Base-by-base conservation (phyloP, 1,139 yeast genomes). In the Martiniozyma asiatica region DNA sequence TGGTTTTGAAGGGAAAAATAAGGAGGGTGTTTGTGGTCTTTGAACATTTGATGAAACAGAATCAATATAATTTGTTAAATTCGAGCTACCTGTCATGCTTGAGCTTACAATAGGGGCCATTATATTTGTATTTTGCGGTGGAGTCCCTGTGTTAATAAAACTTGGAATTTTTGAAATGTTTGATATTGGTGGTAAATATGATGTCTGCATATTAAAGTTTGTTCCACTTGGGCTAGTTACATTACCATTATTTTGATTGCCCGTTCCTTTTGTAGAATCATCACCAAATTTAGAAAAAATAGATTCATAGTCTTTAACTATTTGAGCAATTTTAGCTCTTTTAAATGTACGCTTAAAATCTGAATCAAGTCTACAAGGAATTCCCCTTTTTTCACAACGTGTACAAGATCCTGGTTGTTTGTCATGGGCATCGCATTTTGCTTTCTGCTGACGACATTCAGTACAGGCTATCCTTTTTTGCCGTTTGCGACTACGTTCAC, bases 371-470 rank as follows among this genome's bases (percentile, higher is more conserved):
- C 76, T 68, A 51, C 98, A 89, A 13, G 62, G 61, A 6, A 79
- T 61, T 7, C 71, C 68, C 45, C 81, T 73, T 50, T 79, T 80
- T 10, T 58, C 48, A 51, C 97, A 89, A 39, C 95, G 60, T 0
- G 87, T 61, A 47, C 98, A 89, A 1, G 95, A 80, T n/a, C 62
- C 61, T 0, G 95, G 94, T 26, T 73, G 70, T 33, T 61, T 65
- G 37, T 78, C 85, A 38, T 68, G 73, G 8, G 95, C 94, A 52
- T 84, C 93, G 56, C 97, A 89, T 41, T 77, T 71, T 16, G 89
- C 64, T 55, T 89, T 89, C 51, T 89, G 98, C 53, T 89, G 98
- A 13, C 98, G 68, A 50, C 98, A 89, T 49, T 87, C 95, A 3
- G 82, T 85, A 59, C 98, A 89, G 0, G 97, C 97, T 52, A 85